Evolutionary conservation across 2,329 filamentous ascomycete species (phyloP), one percentile per base, ranked within the genome.

Genomic region (Coniochaeta ligniaria): DNA sequence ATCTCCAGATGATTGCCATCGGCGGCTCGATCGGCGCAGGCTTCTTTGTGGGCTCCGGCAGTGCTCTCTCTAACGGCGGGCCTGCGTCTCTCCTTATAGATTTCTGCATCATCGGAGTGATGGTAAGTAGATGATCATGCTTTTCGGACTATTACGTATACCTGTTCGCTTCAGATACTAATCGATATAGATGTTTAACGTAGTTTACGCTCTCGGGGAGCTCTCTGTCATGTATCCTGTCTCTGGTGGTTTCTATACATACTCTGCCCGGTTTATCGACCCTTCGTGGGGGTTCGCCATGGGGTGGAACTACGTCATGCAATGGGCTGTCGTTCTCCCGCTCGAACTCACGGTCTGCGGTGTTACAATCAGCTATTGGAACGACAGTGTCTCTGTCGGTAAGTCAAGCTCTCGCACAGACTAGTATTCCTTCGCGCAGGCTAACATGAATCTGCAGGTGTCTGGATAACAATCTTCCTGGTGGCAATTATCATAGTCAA

Each of bases 1-100:
- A 86, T 71, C 72, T 86, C 65, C 80, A 86, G 73, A 85, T 85
- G 83, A 85, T 85, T 71, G 81, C 82, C 67, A 84, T 85, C 60
- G 82, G 82, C 68, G 83, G 83, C 62, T 83, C 82, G 35, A 86
- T 86, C 60, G 83, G 83, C 71, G 83, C 83, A 69, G 83, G 83
- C 74, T 84, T 86, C 75, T 86, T 85, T 70, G 83, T 85, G 68
- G 82, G 83, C 66, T 84, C 82, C 38, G 83, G 83, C 65, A 69
- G 73, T 65, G 83, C 83, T 55, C 72, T 85, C n/a, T 68, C 68
- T 63, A 77, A 73, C 61, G 83, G 83, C 73, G 74, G 78, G 6
- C 78, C 79, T 31, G 78, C 68, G 5, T 74, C 75, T 26, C 66
- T 81, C 24, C 67, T 82, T 41, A 73, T 82, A 61, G 79, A 79